Evolutionary conservation across 176 grass and related monocot genomes (phyloP).

Genomic region (Zizania latifolia): DNA sequence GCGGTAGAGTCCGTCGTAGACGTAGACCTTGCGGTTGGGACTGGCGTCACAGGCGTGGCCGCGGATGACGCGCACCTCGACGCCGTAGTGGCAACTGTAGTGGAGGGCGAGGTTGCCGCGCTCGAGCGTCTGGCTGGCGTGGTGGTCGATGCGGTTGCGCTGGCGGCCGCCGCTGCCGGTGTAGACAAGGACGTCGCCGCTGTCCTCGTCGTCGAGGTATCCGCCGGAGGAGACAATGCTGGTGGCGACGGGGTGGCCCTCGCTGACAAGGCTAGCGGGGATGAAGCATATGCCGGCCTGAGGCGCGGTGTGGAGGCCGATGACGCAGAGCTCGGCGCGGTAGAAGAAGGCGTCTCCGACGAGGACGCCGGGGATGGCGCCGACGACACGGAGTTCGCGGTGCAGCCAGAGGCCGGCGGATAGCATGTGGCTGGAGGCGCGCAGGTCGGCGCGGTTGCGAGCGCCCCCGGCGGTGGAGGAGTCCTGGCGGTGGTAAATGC

Average conservation of each 20-base stretch:
- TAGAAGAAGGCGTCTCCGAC: constrained; percentile 86
- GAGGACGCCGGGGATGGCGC: constrained; percentile 56
- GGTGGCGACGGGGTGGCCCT: constrained; percentile 70
- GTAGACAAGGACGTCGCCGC: constrained; percentile 71
- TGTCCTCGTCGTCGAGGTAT: constrained; percentile 83
- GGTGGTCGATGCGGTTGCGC: constrained; percentile 43
- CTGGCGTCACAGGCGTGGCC: constrained; percentile 29
- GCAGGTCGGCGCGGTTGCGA: constrained; percentile 56
- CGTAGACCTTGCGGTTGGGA: constrained; percentile 50
- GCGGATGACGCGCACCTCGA: constrained; percentile 77
- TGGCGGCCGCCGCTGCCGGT: constrained; percentile 78
- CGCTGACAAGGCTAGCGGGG: constrained; percentile 34
- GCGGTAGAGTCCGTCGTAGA: constrained; percentile 87
- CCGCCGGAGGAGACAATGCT: constrained; percentile 90
- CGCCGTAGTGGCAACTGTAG: constrained; percentile 64
- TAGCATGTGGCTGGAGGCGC: constrained; percentile 53
- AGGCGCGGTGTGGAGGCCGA: constrained; percentile 68
- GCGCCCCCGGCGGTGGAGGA: neutral
- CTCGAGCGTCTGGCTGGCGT: constrained; percentile 60
- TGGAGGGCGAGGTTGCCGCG: constrained; percentile 82
- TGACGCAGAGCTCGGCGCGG: constrained; percentile 72
- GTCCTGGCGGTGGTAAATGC: constrained; percentile 27
- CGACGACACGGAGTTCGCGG: constrained; percentile 57
- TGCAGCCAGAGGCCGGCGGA: constrained; percentile 41
- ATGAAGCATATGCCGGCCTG: constrained; percentile 79